phyloP scores from a whole-genome alignment of 2,329 filamentous ascomycete species.

The Neodidymelliopsis sp. region DNA sequence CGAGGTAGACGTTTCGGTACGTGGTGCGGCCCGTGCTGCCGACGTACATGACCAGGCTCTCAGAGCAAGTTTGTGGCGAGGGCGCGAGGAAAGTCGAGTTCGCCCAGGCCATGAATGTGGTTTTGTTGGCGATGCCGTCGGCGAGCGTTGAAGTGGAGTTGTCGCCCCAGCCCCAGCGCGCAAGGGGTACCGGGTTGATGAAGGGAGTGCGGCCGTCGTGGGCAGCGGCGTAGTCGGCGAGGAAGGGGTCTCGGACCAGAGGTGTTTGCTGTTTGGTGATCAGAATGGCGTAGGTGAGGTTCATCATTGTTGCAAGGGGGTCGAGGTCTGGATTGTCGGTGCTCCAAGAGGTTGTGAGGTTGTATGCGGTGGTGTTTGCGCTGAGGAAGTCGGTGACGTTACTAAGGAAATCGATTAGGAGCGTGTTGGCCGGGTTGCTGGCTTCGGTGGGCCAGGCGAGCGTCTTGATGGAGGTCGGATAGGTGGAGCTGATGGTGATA shows the following conservation, averaged over 20 bases:
- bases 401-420: conserved; percentile 53
- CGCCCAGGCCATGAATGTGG: conserved; percentile 59
- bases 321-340: conserved; percentile 41
- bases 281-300: conserved; percentile 56
- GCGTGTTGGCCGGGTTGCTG: conserved; percentile 43
- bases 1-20: conserved; percentile 56
- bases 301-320: conserved; percentile 49
- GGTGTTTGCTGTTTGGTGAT: conserved; percentile 58
- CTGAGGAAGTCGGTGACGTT: conserved; percentile 55
- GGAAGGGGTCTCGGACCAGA: conserved; percentile 59
- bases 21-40: conserved; percentile 48
- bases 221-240: conserved; percentile 57
- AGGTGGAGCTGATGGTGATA: conserved; percentile 52
- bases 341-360: conserved; percentile 49
- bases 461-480: conserved; percentile 54
- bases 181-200: conserved; percentile 58
- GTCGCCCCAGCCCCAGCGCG: conserved; percentile 58
- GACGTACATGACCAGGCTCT: conserved; percentile 59
- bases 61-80: conserved; percentile 56
- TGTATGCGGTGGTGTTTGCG: conserved; percentile 47
- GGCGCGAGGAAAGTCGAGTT: conserved; percentile 55
- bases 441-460: conserved; percentile 51
- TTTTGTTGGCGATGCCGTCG: conserved; percentile 59
- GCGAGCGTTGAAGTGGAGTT: conserved; percentile 49
- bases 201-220: conserved; percentile 58